phyloP scores from a whole-genome alignment of 176 grass and related monocot genomes.

The Puya raimondii region DNA sequence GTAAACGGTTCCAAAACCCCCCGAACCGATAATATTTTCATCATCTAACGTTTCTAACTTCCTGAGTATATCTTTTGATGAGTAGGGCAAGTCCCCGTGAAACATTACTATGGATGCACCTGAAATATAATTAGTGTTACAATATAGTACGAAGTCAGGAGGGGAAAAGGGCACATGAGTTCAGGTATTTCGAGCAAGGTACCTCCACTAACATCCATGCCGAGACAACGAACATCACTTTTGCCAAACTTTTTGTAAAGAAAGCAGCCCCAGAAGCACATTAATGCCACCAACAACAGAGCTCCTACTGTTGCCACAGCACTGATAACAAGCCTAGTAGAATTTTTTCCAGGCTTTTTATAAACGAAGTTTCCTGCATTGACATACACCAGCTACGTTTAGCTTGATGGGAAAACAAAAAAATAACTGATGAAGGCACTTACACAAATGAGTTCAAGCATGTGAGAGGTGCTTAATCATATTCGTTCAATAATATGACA shows the following conservation, averaged over 20 bases:
- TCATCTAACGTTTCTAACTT: conserved; percentile 81
- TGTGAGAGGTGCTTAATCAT: too few species aligned
- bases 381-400: conserved; percentile 14
- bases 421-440: background rate
- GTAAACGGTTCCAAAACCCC: conserved; percentile 94
- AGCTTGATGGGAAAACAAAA: conserved; percentile 6
- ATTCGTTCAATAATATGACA: too few species aligned
- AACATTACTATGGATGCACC: conserved; percentile 92
- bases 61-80: conserved; percentile 89
- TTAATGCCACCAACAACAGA: conserved; percentile 87
- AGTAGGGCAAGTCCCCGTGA: conserved; percentile 94
- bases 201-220: conserved; percentile 91
- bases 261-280: conserved; percentile 99
- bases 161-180: conserved; percentile 2
- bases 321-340: conserved; percentile 94
- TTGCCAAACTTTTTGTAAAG: conserved; percentile 98
- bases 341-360: conserved; percentile 60
- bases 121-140: conserved; percentile 27
- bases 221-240: conserved; percentile 68
- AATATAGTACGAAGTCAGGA: conserved; percentile 15
- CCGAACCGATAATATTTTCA: conserved; percentile 76
- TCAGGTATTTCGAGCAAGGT: conserved; percentile 18
- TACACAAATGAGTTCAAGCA: too few species aligned
- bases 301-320: conserved; percentile 94
- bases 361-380: conserved; percentile 33